phyloP scores from a whole-genome alignment of 768 basidiomycete species.

The Nidularia pulvinata region DNA sequence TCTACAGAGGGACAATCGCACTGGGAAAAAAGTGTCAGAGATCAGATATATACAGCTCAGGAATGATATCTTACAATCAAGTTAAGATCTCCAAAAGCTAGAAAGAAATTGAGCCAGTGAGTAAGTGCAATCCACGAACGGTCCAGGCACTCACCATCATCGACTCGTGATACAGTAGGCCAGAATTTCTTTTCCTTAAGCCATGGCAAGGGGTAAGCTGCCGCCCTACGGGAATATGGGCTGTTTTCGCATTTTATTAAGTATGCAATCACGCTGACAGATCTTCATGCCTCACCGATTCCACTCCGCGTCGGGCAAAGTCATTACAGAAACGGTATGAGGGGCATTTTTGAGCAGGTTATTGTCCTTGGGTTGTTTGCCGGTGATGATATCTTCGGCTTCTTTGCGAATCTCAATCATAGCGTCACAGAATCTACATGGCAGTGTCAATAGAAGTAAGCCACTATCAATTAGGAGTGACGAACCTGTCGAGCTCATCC shows the following conservation, averaged over 20 bases:
- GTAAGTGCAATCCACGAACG: background rate
- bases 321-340: constrained; percentile 79
- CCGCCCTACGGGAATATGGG: constrained; percentile 87
- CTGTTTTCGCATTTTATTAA: constrained; percentile 31
- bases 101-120: constrained; percentile 2
- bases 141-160: constrained; percentile 69
- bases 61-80: constrained; percentile 64
- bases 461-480: background rate
- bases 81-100: constrained; percentile 93
- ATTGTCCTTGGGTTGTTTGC: constrained; percentile 88
- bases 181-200: constrained; percentile 93
- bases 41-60: background rate
- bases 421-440: constrained; percentile 88
- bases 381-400: constrained; percentile 83
- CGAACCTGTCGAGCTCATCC: constrained; percentile 86
- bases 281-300: constrained; percentile 55
- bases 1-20: constrained; percentile 89
- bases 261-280: background rate
- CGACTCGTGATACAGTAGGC: constrained; percentile 91
- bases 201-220: constrained; percentile 88
- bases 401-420: constrained; percentile 97
- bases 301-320: constrained; percentile 81
- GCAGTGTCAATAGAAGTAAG: background rate
- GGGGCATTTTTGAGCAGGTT: constrained; percentile 95
- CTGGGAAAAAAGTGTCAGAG: constrained; percentile 31